Evolutionary conservation across 306 rosid genomes (phyloP).

Genomic region (Cucurbita moschata): DNA sequence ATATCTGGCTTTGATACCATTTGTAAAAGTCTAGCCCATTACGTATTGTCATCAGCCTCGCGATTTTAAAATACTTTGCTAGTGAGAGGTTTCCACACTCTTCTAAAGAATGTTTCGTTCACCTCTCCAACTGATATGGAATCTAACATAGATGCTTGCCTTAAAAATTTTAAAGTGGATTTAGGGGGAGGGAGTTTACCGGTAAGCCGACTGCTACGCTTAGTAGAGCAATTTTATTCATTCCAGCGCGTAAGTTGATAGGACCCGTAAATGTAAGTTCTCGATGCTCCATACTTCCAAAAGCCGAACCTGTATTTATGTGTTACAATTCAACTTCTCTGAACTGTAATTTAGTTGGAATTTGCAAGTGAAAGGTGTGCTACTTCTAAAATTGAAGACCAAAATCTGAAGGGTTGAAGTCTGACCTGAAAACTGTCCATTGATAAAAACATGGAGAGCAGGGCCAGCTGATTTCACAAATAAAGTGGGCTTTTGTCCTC

Average conservation of each 20-base stretch:
- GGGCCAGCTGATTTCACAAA: constrained; percentile 67
- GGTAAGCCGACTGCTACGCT: constrained; percentile 89
- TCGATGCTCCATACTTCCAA: constrained; percentile 54
- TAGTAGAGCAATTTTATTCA: constrained; percentile 68
- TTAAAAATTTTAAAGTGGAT: neutral
- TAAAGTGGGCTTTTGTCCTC: constrained; percentile 54
- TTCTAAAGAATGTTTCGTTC: too few relatives aligned
- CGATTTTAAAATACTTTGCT: too few relatives aligned
- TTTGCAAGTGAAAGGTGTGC: neutral
- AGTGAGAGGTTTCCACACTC: too few relatives aligned
- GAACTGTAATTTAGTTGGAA: neutral
- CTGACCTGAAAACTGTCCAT: constrained; percentile 68
- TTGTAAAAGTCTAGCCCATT: too few relatives aligned
- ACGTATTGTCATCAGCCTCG: too few relatives aligned
- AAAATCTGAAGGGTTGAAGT: neutral
- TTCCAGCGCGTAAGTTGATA: constrained; percentile 52
- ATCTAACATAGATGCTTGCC: neutral
- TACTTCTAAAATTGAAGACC: neutral
- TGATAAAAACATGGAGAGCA: constrained; percentile 77
- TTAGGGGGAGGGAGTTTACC: constrained; percentile 28
- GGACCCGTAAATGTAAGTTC: constrained; percentile 60
- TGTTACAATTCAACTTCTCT: constrained; percentile 3
- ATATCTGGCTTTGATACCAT: too few relatives aligned
- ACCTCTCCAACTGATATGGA: too few relatives aligned
- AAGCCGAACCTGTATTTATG: constrained; percentile 56